phyloP scores from a whole-genome alignment of 169 alveolate genomes.

The Amoebophrya sp. region DNA sequence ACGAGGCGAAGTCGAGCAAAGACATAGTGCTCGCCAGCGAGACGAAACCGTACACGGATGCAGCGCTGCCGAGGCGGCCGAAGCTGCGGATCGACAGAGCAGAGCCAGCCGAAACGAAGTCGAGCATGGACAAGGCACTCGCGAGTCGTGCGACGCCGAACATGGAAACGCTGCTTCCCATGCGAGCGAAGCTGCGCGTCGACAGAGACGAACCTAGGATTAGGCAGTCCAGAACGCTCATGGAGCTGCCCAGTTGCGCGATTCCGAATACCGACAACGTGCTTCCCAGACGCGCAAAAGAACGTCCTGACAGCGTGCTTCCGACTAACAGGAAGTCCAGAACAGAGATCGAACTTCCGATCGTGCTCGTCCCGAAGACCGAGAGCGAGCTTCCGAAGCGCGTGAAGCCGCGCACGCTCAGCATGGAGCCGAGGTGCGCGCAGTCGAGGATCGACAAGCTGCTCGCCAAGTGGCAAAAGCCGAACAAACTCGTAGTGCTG shows the following conservation, averaged over 20 bases:
- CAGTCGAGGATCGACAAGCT: conserved; percentile 3
- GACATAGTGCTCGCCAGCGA: neutral
- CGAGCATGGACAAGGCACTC: neutral
- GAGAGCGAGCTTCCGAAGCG: conserved; percentile 4
- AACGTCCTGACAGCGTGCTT: neutral
- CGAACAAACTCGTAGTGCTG: neutral
- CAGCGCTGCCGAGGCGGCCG: conserved; percentile 20
- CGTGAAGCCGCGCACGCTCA: conserved; percentile 4
- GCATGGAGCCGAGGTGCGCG: neutral
- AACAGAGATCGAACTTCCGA: neutral
- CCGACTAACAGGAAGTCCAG: neutral
- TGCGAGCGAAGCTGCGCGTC: neutral
- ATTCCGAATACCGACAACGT: neutral
- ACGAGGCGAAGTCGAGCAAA: neutral
- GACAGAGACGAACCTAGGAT: neutral
- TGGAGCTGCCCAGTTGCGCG: neutral
- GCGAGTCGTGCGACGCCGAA: conserved; percentile 21
- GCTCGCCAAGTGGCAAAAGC: neutral
- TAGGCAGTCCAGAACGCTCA: neutral
- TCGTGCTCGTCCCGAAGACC: neutral
- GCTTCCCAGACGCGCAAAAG: conserved; percentile 18
- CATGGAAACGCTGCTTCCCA: neutral
- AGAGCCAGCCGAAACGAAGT: neutral
- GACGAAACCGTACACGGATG: neutral
- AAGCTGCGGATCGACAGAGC: conserved; percentile 18